Evolutionary conservation across 1,139 yeast species (phyloP).

Genomic region (Williopsis jadinii): DNA sequence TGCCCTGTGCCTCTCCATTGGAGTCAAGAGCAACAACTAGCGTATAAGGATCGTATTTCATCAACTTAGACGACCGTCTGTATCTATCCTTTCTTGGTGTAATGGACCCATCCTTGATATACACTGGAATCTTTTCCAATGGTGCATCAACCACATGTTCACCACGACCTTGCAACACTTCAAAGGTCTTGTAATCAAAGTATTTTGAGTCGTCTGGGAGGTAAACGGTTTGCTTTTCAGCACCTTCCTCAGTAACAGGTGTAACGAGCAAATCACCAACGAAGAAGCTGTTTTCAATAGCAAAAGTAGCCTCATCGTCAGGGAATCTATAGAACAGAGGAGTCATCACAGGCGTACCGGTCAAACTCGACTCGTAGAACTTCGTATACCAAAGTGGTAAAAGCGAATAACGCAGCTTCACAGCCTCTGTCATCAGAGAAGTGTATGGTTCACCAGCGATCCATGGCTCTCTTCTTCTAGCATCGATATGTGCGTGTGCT

Average conservation of each 20-base stretch:
- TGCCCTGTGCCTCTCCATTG: slow-evolving; percentile 45
- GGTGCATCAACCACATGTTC: slow-evolving; percentile 38
- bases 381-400: slow-evolving; percentile 77
- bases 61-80: slow-evolving; percentile 73
- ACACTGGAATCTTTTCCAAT: slow-evolving; percentile 63
- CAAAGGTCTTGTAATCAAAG: slow-evolving; percentile 47
- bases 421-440: slow-evolving; percentile 60
- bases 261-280: slow-evolving; percentile 77
- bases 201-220: slow-evolving; percentile 63
- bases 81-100: slow-evolving; percentile 61
- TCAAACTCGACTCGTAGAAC: slow-evolving; percentile 56
- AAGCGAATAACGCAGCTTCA: slow-evolving; percentile 64
- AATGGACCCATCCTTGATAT: slow-evolving; percentile 72
- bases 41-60: slow-evolving; percentile 81
- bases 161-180: slow-evolving; percentile 31
- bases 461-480: slow-evolving; percentile 92
- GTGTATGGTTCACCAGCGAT: slow-evolving; percentile 70
- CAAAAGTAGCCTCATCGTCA: slow-evolving; percentile 40
- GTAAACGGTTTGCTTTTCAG: slow-evolving; percentile 37
- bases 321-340: slow-evolving; percentile 72
- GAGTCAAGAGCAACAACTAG: slow-evolving; percentile 54
- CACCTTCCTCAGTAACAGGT: slow-evolving; percentile 66
- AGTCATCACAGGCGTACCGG: slow-evolving; percentile 65
- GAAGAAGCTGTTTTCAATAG: slow-evolving; percentile 78
- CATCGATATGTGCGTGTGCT: slow-evolving; percentile 93